Evolutionary conservation across 768 basidiomycete species (phyloP).

Genomic region (Mrakia blollopis): DNA sequence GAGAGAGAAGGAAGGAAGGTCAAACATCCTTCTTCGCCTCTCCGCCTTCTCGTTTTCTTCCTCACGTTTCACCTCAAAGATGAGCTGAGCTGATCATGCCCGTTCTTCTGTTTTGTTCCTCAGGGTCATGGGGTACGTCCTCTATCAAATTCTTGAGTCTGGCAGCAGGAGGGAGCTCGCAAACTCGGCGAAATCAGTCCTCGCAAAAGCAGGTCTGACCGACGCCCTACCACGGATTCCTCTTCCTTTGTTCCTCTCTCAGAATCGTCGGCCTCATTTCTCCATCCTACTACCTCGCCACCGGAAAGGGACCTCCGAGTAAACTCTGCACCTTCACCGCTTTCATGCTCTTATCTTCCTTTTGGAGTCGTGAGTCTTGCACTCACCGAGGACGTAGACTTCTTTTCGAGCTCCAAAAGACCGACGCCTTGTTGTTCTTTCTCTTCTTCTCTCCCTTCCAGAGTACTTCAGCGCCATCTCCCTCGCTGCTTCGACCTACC

Average conservation of each 20-base stretch:
- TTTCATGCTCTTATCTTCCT: constrained; percentile 15
- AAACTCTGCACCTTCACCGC: constrained; percentile 2
- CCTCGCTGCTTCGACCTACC: constrained; percentile 12
- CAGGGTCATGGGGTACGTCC: constrained; percentile 25
- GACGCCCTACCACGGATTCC: background rate
- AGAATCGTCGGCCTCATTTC: constrained; percentile 27
- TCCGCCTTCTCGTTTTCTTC: background rate
- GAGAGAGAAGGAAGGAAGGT: background rate
- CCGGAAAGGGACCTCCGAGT: background rate
- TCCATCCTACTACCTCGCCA: constrained; percentile 25
- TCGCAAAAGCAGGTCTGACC: too few species aligned
- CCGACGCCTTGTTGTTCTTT: background rate
- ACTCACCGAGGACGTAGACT: background rate
- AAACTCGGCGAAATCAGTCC: too few species aligned
- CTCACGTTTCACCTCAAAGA: too few species aligned
- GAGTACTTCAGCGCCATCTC: constrained; percentile 24
- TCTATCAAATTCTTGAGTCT: too few species aligned
- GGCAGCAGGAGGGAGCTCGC: too few species aligned
- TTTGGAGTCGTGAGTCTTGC: constrained; percentile 21
- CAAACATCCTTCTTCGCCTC: constrained; percentile 1
- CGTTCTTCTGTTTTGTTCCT: background rate
- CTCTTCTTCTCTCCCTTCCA: background rate
- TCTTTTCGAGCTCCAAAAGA: too few species aligned
- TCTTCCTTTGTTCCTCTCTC: background rate
- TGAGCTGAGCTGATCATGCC: background rate